Evolutionary conservation across 805 yeast species (phyloP), one percentile per base, ranked within the genome.

Genomic region (Naumovozyma baii): DNA sequence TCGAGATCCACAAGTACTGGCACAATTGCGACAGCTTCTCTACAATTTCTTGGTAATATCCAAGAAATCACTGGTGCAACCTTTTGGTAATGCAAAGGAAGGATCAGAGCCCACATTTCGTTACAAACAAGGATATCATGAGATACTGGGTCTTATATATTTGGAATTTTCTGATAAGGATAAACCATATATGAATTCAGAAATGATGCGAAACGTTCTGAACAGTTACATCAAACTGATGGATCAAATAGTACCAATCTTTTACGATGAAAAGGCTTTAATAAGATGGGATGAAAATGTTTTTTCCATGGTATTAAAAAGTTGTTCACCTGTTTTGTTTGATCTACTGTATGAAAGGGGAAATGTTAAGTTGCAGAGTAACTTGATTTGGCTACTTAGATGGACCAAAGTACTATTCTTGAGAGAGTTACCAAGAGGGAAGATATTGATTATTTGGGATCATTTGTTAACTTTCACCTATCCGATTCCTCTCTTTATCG

Each of bases 51-150:
- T 51, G n/a, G 16, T 33, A 12, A 12, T 39, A 10, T 10, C 30
- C 15, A 30, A 29, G 34, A 7, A 19, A 15, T n/a, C 7, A 32
- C 25, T 8, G 5, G 7, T 10, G 9, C 10, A 7, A 22, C 26
- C 7, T 22, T 22, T n/a, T n/a, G n/a, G n/a, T n/a, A n/a, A n/a
- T n/a, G n/a, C 7, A 22, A 22, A 22, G 28, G 28, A 8, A 22
- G 7, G 28, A 22, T 8, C 28, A 22, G 10, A 22, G 12, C 28
- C 13, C 15, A 33, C 14, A 9, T 40, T 37, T 29, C 26, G 32
- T 33, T 59, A 59, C 43, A 56, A 49, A 37, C 63, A 59, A 39
- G 63, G 63, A 1, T 57, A 48, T 39, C 63, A 59, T 38, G 63
- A 59, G 39, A 33, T 59, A 9, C 45, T 59, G 17, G 59, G 57